Evolutionary conservation across 1,139 yeast genomes (phyloP).

Genomic region (Scheffersomyces titani): DNA sequence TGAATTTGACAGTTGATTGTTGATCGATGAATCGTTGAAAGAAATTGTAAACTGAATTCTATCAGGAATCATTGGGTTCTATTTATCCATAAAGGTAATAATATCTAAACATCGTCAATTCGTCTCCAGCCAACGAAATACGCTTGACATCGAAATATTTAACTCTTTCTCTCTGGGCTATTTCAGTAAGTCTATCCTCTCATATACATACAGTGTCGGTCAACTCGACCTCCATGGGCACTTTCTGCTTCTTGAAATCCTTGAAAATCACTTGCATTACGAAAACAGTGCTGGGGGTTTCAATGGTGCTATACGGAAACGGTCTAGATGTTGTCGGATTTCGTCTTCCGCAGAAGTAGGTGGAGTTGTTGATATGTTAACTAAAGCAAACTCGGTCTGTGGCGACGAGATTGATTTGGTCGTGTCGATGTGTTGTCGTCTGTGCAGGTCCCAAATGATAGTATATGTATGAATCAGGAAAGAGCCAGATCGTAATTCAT

Average conservation of each 20-base stretch:
- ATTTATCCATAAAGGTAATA: too few species aligned
- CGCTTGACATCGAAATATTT: neutral
- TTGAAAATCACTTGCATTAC: slow-evolving; percentile 81
- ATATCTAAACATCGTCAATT: neutral
- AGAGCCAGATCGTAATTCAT: neutral
- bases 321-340: neutral
- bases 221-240: slow-evolving; percentile 75
- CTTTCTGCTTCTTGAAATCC: slow-evolving; percentile 89
- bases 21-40: too few species aligned
- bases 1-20: neutral
- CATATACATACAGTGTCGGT: slow-evolving; percentile 59
- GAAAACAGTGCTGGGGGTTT: neutral
- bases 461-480: neutral
- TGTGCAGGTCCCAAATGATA: neutral
- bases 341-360: neutral
- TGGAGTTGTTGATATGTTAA: neutral
- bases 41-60: neutral
- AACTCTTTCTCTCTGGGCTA: neutral
- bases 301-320: neutral
- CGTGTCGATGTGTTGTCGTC: neutral
- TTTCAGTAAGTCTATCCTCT: neutral
- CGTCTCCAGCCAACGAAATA: neutral
- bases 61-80: too few species aligned
- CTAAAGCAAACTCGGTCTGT: neutral
- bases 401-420: neutral